Evolutionary conservation across 805 yeast genomes (phyloP).

Genomic region (Sungouiella thailandica): DNA sequence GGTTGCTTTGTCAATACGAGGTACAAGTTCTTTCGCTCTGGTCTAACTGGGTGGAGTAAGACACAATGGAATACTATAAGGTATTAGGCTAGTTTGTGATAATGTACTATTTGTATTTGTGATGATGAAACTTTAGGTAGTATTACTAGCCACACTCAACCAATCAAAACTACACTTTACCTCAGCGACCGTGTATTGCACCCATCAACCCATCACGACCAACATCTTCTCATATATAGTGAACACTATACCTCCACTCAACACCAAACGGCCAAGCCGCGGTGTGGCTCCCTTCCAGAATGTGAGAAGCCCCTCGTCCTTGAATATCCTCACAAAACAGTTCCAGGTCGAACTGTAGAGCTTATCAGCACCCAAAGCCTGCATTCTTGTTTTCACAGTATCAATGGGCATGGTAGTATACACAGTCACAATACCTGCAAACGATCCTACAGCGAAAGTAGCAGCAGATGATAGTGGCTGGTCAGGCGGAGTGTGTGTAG

Average conservation of each 20-base stretch:
- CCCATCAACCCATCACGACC: slow-evolving; percentile 40
- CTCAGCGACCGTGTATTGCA: too few species aligned
- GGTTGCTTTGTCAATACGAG: too few species aligned
- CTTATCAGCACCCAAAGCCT: slow-evolving; percentile 73
- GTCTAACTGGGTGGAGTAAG: too few species aligned
- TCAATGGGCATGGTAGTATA: slow-evolving; percentile 94
- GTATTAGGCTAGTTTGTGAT: too few species aligned
- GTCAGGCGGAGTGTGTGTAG: slow-evolving; percentile 58
- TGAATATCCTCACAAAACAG: slow-evolving; percentile 76
- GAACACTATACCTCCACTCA: slow-evolving; percentile 96
- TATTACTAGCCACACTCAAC: too few species aligned
- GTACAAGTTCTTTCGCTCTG: too few species aligned
- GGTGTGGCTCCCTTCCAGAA: slow-evolving; percentile 99
- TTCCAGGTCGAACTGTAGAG: slow-evolving; percentile 70
- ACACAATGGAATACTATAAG: too few species aligned
- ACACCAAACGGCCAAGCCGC: slow-evolving; percentile 81
- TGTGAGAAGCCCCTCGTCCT: slow-evolving; percentile 82
- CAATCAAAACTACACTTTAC: too few species aligned
- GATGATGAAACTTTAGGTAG: too few species aligned
- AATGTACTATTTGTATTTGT: too few species aligned
- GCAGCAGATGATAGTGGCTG: slow-evolving; percentile 72
- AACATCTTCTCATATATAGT: slow-evolving; percentile 92
- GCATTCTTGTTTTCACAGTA: slow-evolving; percentile 96
- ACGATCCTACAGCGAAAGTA: slow-evolving; percentile 86
- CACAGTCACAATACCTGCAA: slow-evolving; percentile 86